A percentile compares a stretch with the other conserved stretches of the same genome.
Conservation (phyloP, 352 stramenopile species). For the Phytopythium helicoides region DNA sequence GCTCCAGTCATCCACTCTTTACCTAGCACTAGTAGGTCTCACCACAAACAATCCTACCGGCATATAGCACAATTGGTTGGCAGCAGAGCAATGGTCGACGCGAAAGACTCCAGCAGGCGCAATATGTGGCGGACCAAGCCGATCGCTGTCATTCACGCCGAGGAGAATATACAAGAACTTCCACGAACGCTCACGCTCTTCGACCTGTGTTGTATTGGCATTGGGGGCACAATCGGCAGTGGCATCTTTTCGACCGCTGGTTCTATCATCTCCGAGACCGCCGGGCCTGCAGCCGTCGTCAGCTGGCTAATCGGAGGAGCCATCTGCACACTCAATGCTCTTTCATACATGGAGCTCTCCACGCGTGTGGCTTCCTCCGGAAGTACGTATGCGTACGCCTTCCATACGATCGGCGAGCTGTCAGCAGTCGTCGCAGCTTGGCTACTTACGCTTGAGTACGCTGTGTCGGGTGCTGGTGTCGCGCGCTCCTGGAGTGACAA, state of each 20-base stretch:
- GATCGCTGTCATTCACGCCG: constrained; percentile 49
- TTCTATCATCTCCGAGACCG: constrained; percentile 66
- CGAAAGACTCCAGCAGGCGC: too few species aligned
- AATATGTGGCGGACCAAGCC: constrained; percentile 64
- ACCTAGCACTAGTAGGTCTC: too few species aligned
- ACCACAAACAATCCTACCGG: too few species aligned
- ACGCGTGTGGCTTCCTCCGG: constrained; percentile 81
- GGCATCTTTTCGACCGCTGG: constrained; percentile 85
- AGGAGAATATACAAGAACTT: constrained; percentile 47
- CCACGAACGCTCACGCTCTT: constrained; percentile 60
- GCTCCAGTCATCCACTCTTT: too few species aligned
- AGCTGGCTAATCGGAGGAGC: constrained; percentile 72
- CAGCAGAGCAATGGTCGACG: too few species aligned
- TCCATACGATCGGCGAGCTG: constrained; percentile 89
- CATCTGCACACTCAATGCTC: constrained; percentile 65
- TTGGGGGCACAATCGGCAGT: constrained; percentile 85
- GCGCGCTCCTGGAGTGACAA: constrained; percentile 92
- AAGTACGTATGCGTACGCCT: constrained; percentile 90
- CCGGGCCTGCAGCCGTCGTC: constrained; percentile 76
- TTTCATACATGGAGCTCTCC: constrained; percentile 87
- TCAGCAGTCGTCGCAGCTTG: constrained; percentile 84
- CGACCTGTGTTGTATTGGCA: constrained; percentile 85
- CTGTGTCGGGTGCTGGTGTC: constrained; percentile 82
- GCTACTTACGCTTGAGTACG: constrained; percentile 90
- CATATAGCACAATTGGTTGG: too few species aligned